phyloP scores from a whole-genome alignment of 2,329 filamentous ascomycete species.

The Claviceps monticola region DNA sequence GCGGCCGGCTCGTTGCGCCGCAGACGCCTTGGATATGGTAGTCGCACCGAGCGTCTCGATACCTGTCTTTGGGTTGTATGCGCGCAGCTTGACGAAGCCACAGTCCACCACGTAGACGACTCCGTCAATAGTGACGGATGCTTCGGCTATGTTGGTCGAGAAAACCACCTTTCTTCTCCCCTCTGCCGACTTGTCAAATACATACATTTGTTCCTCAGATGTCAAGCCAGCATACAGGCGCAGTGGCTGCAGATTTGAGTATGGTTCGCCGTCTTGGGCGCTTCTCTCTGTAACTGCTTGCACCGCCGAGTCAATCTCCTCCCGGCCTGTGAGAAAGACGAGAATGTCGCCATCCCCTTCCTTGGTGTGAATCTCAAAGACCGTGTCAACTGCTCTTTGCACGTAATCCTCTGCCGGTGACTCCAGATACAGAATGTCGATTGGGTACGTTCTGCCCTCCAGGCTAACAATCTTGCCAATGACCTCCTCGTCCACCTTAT shows the following conservation, averaged over 20 bases:
- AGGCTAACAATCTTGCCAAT: constrained; percentile 55
- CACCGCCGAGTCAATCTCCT: constrained; percentile 80
- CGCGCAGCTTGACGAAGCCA: constrained; percentile 80
- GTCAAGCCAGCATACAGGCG: constrained; percentile 83
- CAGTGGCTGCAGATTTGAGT: constrained; percentile 28
- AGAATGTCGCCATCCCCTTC: constrained; percentile 78
- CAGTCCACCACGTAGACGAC: constrained; percentile 85
- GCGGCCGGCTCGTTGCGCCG: constrained; percentile 79
- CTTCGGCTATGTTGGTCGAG: constrained; percentile 92
- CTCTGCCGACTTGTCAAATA: constrained; percentile 73
- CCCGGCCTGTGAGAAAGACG: constrained; percentile 80
- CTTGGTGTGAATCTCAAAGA: constrained; percentile 74
- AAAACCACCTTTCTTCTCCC: constrained; percentile 84
- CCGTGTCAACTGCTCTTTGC: constrained; percentile 65
- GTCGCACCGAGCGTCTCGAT: constrained; percentile 79
- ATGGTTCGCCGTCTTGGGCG: constrained; percentile 34
- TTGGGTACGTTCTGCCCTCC: constrained; percentile 77
- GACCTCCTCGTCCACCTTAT: constrained; percentile 14
- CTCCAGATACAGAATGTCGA: constrained; percentile 73
- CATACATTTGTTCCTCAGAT: constrained; percentile 85
- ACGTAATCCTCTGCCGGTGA: constrained; percentile 74
- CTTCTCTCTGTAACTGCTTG: constrained; percentile 64
- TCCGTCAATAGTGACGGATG: constrained; percentile 85
- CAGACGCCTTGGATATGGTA: constrained; percentile 78
- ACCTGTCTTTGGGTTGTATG: constrained; percentile 70